Conservation (phyloP, 2,329 filamentous ascomycete genomes). For the Talaromyces sp. region DNA sequence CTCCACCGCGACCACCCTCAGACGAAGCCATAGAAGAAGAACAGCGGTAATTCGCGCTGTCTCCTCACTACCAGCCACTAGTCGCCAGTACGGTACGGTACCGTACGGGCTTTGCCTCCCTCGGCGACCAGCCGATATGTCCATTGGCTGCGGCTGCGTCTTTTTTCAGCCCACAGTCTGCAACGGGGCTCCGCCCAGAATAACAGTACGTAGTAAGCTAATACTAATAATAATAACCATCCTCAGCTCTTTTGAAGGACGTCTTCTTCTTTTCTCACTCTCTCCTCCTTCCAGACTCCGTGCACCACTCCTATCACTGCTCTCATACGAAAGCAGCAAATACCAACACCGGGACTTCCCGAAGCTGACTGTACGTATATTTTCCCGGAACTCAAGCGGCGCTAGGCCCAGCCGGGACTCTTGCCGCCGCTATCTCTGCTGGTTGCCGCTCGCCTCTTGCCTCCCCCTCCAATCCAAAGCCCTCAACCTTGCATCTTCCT, state of each 20-base stretch:
- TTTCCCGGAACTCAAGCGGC: not conserved
- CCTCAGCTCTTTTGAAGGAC: not conserved
- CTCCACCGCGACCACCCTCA: not conserved
- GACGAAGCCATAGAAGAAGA: not conserved
- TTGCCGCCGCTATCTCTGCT: not conserved
- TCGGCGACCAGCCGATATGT: not conserved
- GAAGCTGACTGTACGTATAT: not conserved
- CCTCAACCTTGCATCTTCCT: not conserved
- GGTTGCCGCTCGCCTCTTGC: not conserved
- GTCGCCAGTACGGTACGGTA: not conserved
- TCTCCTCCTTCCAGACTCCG: slow-evolving; percentile 12
- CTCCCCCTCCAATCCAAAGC: not conserved
- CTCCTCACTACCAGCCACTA: not conserved
- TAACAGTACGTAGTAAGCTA: not conserved
- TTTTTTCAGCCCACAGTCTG: not conserved
- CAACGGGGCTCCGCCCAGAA: not conserved
- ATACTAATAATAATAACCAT: too few species aligned
- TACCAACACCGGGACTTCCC: not conserved
- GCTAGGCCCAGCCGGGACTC: not conserved
- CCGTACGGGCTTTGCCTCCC: not conserved
- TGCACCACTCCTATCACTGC: slow-evolving; percentile 3
- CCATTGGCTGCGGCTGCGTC: not conserved
- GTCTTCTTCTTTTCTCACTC: slow-evolving; percentile 11
- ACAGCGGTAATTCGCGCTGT: too few species aligned
- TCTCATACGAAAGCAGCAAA: not conserved